Base-by-base conservation (phyloP, 352 stramenopile genomes). In the Globisporangium polare region DNA sequence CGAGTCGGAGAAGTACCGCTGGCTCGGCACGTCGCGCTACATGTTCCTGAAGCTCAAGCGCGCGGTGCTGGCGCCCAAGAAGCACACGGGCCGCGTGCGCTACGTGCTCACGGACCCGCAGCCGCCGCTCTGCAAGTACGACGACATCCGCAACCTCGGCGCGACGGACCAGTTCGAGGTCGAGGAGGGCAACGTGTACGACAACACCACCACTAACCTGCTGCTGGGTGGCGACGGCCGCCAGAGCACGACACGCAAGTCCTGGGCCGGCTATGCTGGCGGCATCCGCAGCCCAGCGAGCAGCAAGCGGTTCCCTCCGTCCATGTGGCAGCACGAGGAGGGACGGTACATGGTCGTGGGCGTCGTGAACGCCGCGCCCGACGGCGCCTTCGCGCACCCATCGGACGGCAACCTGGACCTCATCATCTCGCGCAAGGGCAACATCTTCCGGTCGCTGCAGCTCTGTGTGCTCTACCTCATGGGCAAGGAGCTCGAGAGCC, bases 131-230 rank as follows among this genome's bases (percentile, higher is more conserved):
- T 68, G 80, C 35, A 72, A 70, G 39, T 93, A 93, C 69, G 80
- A 89, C 60, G 81, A 93, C 54, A 91, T 90, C 43, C 80, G 77
- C 20, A 81, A 93, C 70, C 67, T 75, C 22, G 84, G 84, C 22
- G 84, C 84, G 1, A 54, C 85, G n/a, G 84, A 93, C 60, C 84
- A 93, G 63, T 93, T 90, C 55, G 84, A 93, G 27, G 75, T 91
- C 56, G 84, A 93, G 33, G 84, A 93, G 74, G 84, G 80, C 41
- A 90, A 75, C 45, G 81, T 90, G 42, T 93, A 93, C 60, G 81
- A 90, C 60, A 70, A 65, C 43, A 27, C 20, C 7, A 41, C 24
- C 15, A 17, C 18, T 45, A 18, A 42, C 33, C 29, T 55, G 50
- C n/a, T n/a, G n/a, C n/a, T n/a, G n/a, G n/a, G n/a, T n/a, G n/a